Percentiles rank a stretch among this genome's conserved stretches.
Conservation (phyloP, 768 basidiomycete species). For the Kockovaella imperatae region DNA sequence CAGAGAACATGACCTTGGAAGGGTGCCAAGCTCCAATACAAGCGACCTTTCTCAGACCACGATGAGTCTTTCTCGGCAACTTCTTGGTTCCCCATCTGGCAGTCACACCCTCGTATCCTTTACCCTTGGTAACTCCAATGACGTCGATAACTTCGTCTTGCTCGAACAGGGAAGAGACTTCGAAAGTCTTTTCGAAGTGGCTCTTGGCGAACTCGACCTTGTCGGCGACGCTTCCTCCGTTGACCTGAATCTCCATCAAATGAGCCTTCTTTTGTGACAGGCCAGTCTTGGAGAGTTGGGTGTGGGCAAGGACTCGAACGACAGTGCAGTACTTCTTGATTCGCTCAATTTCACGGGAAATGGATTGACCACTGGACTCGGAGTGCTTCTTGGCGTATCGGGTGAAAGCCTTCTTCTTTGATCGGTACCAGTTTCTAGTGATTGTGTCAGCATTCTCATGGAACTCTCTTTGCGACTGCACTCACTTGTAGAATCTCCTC, state of each 20-base stretch:
- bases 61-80: conserved; percentile 97
- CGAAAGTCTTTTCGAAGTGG: conserved; percentile 93
- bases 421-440: conserved; percentile 97
- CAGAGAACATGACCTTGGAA: conserved; percentile 98
- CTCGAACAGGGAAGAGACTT: conserved; percentile 79
- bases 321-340: conserved; percentile 99
- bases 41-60: conserved; percentile 99
- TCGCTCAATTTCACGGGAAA: conserved; percentile 92
- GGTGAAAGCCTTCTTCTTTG: conserved; percentile 99
- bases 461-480: neutral
- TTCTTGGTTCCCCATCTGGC: conserved; percentile 97
- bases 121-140: conserved; percentile 98
- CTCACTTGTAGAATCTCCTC: conserved; percentile 79
- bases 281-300: conserved; percentile 96
- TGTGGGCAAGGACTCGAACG: conserved; percentile 98
- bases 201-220: conserved; percentile 93
- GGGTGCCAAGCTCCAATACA: conserved; percentile 48
- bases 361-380: conserved; percentile 84
- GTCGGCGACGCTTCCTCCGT: conserved; percentile 86
- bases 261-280: conserved; percentile 99
- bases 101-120: conserved; percentile 97
- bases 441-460: neutral
- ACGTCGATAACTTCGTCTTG: conserved; percentile 94
- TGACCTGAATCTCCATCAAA: conserved; percentile 99
- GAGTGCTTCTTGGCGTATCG: conserved; percentile 99